Evolutionary conservation across 2,329 filamentous ascomycete genomes (phyloP).

Genomic region (Pseudopyricularia javanii): DNA sequence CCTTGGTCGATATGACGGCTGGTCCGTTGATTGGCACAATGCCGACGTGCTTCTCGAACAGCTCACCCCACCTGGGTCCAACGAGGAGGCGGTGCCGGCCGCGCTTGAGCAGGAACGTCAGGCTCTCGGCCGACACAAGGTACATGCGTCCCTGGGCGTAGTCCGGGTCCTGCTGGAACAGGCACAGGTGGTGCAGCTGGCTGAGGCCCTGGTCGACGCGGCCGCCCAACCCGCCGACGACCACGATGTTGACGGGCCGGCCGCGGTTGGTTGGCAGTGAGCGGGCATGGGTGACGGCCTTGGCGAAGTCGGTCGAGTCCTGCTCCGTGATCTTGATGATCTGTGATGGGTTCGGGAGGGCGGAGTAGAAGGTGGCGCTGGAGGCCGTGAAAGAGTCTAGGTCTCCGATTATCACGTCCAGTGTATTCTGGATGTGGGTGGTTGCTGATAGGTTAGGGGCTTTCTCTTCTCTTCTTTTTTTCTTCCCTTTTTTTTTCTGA

Average conservation of each 20-base stretch:
- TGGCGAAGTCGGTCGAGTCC: constrained; percentile 82
- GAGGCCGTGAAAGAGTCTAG: constrained; percentile 66
- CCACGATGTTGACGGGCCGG: constrained; percentile 52
- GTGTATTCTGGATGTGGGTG: constrained; percentile 30
- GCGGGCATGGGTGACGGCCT: constrained; percentile 56
- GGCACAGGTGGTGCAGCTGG: constrained; percentile 73
- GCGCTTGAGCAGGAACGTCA: constrained; percentile 68
- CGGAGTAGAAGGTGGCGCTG: constrained; percentile 54
- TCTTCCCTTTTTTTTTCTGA: too few relatives aligned
- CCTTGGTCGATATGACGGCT: constrained; percentile 64
- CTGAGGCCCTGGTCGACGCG: constrained; percentile 88
- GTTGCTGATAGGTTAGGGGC: too few relatives aligned
- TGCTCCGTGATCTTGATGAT: constrained; percentile 68
- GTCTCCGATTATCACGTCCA: constrained; percentile 74
- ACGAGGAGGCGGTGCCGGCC: constrained; percentile 59
- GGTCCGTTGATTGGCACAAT: constrained; percentile 76
- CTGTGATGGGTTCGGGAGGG: constrained; percentile 27
- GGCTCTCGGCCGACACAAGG: constrained; percentile 67
- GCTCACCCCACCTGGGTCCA: constrained; percentile 30
- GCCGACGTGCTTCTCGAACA: constrained; percentile 70
- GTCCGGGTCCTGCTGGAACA: constrained; percentile 39
- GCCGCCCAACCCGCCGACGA: constrained; percentile 75
- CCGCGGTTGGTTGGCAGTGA: background rate
- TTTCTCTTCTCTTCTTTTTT: too few relatives aligned
- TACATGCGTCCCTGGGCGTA: constrained; percentile 51